A percentile compares a stretch with the other conserved stretches of the same genome.
Evolutionary conservation across 2,329 filamentous ascomycete species (phyloP).

Genomic region (Blastomyces silverae): DNA sequence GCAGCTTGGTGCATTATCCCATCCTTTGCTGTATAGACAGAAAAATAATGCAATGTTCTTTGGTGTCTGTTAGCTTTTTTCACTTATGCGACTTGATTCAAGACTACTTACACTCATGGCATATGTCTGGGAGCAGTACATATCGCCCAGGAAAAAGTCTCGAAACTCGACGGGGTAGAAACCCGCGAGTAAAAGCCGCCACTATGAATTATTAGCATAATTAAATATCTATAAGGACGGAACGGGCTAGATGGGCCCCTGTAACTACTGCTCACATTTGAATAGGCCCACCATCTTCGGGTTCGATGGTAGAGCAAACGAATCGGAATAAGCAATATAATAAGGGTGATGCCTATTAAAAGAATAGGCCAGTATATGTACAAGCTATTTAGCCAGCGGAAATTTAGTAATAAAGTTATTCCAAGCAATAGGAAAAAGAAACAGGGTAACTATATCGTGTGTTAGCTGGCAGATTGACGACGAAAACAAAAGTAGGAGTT

Average conservation of each 20-base stretch:
- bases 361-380: slow-evolving; percentile 84
- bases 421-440: slow-evolving; percentile 71
- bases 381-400: slow-evolving; percentile 61
- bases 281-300: slow-evolving; percentile 79
- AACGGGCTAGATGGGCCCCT: background rate
- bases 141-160: slow-evolving; percentile 95
- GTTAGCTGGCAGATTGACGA: slow-evolving; percentile 4
- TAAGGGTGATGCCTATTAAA: slow-evolving; percentile 60
- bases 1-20: slow-evolving; percentile 67
- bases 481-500: background rate
- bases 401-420: slow-evolving; percentile 83
- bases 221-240: background rate
- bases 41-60: slow-evolving; percentile 91
- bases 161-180: slow-evolving; percentile 92
- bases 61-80: slow-evolving; percentile 20
- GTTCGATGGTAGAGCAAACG: slow-evolving; percentile 68
- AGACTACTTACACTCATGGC: slow-evolving; percentile 63
- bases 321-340: slow-evolving; percentile 68
- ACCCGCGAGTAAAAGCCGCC: slow-evolving; percentile 76
- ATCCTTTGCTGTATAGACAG: slow-evolving; percentile 77
- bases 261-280: slow-evolving; percentile 62
- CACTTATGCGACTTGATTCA: background rate
- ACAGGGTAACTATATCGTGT: slow-evolving; percentile 58
- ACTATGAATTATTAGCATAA: slow-evolving; percentile 48
- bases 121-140: slow-evolving; percentile 94